Conservation (phyloP, 2,329 filamentous ascomycete genomes). For the Paradendryphiella salina region DNA sequence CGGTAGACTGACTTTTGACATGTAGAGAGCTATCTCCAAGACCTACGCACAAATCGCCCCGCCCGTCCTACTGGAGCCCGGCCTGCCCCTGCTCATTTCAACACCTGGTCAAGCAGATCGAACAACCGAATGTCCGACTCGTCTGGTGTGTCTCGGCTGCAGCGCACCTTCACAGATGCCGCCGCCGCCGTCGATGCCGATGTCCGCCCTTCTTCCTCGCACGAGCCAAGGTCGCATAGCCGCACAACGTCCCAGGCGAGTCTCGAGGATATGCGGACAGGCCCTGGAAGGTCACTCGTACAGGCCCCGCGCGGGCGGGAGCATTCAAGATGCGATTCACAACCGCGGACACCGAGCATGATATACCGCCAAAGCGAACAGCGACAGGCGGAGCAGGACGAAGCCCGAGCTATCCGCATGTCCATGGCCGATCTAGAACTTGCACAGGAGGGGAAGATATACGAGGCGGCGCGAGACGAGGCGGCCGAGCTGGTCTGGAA, state of each 20-base stretch:
- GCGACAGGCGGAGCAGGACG: conserved; percentile 80
- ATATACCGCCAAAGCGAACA: conserved; percentile 73
- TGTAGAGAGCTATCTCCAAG: conserved; percentile 69
- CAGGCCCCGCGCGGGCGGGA: conserved; percentile 50
- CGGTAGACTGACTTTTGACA: conserved; percentile 23
- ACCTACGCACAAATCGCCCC: conserved; percentile 69
- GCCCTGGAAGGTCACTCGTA: conserved; percentile 39
- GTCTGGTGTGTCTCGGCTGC: conserved; percentile 32
- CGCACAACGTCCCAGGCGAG: conserved; percentile 38
- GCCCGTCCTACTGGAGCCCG: conserved; percentile 71
- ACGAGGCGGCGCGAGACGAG: conserved; percentile 73
- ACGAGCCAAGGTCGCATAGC: conserved; percentile 34
- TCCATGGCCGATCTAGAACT: conserved; percentile 75
- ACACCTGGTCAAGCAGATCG: conserved; percentile 42
- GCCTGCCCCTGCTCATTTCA: conserved; percentile 60
- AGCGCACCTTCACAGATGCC: conserved; percentile 32
- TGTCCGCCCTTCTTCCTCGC: conserved; percentile 20
- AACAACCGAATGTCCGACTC: conserved; percentile 29
- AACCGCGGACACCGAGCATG: conserved; percentile 60
- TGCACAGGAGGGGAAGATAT: conserved; percentile 65
- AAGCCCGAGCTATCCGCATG: conserved; percentile 68
- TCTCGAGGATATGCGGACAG: conserved; percentile 33
- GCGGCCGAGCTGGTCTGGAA: conserved; percentile 78
- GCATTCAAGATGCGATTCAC: conserved; percentile 42
- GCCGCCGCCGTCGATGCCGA: conserved; percentile 28